A percentile compares a stretch with the other conserved stretches of the same genome.
These are phyloP conservation scores for Trichoderma endophyticum DNA, from an alignment of 2,329 filamentous ascomycete genomes.

Conservation along the genomic window DNA sequence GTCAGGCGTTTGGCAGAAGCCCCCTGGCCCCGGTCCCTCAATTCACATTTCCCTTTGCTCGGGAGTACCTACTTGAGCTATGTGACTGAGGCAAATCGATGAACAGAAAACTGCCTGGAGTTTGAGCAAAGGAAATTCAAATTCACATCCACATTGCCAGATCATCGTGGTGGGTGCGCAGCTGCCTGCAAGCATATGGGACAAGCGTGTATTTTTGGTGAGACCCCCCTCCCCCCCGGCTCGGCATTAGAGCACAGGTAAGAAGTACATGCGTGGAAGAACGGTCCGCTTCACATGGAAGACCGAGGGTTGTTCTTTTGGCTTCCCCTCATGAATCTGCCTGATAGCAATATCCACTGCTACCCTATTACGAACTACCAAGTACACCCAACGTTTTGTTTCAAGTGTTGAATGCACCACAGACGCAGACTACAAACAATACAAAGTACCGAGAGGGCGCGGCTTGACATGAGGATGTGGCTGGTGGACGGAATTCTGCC, in stretches of 20 bases:
- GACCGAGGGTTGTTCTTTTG: conserved; percentile 21
- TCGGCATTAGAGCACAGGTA: conserved; percentile 21
- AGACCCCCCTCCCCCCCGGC: conserved; percentile 16
- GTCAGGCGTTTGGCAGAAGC: neutral
- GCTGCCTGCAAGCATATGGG: neutral
- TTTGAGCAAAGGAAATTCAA: neutral
- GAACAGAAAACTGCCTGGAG: neutral
- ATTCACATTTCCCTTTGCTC: neutral
- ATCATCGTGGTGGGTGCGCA: neutral
- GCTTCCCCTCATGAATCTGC: neutral
- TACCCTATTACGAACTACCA: neutral
- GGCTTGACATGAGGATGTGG: neutral
- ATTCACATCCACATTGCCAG: neutral
- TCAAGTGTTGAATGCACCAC: neutral
- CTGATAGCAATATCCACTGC: neutral
- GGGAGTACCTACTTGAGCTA: neutral
- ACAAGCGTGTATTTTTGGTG: neutral
- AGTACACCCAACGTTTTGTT: neutral
- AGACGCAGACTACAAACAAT: neutral
- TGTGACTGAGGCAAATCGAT: neutral
- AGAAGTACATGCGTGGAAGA: conserved; percentile 23
- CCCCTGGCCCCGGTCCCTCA: neutral
- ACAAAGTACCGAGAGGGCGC: neutral
- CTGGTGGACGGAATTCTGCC: neutral
- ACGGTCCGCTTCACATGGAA: conserved; percentile 27